Conservation (phyloP, 495 filamentous ascomycete genomes). For the Immersiella caudata region DNA sequence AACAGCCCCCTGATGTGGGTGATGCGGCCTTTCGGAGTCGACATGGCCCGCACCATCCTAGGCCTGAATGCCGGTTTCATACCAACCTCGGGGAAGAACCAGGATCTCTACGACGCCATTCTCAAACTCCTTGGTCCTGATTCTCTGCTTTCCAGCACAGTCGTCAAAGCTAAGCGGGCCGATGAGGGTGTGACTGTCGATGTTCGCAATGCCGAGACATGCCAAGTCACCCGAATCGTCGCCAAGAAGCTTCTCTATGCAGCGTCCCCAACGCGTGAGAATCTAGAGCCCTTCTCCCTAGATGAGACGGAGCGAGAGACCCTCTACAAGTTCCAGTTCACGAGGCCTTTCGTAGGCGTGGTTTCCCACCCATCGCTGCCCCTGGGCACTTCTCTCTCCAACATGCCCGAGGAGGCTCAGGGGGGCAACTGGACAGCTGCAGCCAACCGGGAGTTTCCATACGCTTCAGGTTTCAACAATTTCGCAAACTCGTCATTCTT, state of each 20-base stretch:
- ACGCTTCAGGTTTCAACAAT: constrained; percentile 28
- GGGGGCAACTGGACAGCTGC: constrained; percentile 20
- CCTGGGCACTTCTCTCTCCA: neutral
- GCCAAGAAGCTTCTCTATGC: constrained; percentile 47
- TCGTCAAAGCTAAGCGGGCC: constrained; percentile 26
- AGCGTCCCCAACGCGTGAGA: constrained; percentile 37
- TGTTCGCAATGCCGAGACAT: constrained; percentile 38
- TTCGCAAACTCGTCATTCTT: constrained; percentile 35
- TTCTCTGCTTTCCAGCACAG: constrained; percentile 43
- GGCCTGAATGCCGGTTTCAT: constrained; percentile 30
- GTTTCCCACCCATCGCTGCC: constrained; percentile 23
- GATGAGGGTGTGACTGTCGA: constrained; percentile 34
- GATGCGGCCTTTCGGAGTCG: constrained; percentile 43
- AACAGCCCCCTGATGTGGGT: constrained; percentile 43
- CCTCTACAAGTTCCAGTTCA: constrained; percentile 38
- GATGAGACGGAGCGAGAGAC: constrained; percentile 33
- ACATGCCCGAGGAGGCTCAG: constrained; percentile 24
- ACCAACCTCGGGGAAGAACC: constrained; percentile 42
- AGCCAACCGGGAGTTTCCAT: constrained; percentile 22
- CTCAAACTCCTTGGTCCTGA: constrained; percentile 39
- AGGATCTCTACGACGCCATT: constrained; percentile 46
- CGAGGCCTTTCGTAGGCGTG: constrained; percentile 38
- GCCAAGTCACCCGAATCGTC: constrained; percentile 32
- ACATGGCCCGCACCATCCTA: constrained; percentile 37
- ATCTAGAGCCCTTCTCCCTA: constrained; percentile 40